Conservation (phyloP, 2,329 filamentous ascomycete species). For the Amphichorda felina region DNA sequence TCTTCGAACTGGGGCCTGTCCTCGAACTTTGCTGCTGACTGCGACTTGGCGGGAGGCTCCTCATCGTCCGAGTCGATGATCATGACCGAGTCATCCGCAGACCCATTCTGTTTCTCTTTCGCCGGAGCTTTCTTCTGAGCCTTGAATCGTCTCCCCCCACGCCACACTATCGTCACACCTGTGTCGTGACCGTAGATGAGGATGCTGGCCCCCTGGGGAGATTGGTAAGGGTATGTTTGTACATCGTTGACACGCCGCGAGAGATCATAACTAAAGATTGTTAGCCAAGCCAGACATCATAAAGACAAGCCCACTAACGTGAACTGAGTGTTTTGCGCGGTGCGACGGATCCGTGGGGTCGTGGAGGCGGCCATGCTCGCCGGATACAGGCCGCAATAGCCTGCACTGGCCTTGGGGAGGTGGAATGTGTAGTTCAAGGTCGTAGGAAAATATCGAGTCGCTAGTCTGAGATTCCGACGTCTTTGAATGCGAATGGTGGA, state of each 20-base stretch:
- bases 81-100: conserved; percentile 42
- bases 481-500: too few relatives aligned
- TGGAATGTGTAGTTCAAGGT: not conserved
- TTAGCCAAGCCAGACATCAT: not conserved
- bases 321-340: conserved; percentile 34
- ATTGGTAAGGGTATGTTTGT: conserved; percentile 48
- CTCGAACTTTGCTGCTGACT: conserved; percentile 21
- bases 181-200: conserved; percentile 53
- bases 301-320: conserved; percentile 22
- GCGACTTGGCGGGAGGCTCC: conserved; percentile 22
- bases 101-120: conserved; percentile 39
- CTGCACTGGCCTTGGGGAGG: not conserved
- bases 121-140: conserved; percentile 19
- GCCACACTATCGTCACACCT: conserved; percentile 50
- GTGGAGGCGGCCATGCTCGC: conserved; percentile 18
- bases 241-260: conserved; percentile 45
- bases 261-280: conserved; percentile 41
- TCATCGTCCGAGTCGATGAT: conserved; percentile 54
- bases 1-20: conserved; percentile 49
- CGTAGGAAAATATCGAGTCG: not conserved
- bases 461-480: too few relatives aligned
- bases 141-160: conserved; percentile 50
- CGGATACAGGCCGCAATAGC: not conserved
- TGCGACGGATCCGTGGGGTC: conserved; percentile 30
- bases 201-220: conserved; percentile 51